phyloP scores from a whole-genome alignment of 1,284 basidiomycete genomes.

The Hypsizygus ulmarius region DNA sequence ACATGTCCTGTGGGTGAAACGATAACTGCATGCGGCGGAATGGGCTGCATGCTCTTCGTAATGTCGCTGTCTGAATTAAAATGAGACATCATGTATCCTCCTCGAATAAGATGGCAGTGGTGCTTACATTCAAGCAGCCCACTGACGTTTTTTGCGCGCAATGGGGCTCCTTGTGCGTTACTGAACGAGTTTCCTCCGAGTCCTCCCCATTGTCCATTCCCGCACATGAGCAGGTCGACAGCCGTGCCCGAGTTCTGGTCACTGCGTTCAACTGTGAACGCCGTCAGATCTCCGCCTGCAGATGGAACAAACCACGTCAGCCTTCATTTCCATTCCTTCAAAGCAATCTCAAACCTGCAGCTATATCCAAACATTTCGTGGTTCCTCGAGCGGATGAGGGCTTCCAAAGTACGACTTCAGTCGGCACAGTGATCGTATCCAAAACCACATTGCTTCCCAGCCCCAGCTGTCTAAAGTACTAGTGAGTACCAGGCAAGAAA shows the following conservation, averaged over 20 bases:
- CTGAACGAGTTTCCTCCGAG: slow-evolving; percentile 81
- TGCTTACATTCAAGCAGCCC: slow-evolving; percentile 80
- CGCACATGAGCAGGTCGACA: slow-evolving; percentile 78
- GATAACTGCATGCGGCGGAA: slow-evolving; percentile 68
- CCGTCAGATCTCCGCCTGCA: slow-evolving; percentile 72
- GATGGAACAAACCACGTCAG: slow-evolving; percentile 10
- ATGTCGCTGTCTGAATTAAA: slow-evolving; percentile 62
- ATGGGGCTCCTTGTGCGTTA: slow-evolving; percentile 71
- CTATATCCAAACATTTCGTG: slow-evolving; percentile 64
- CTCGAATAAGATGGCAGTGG: too few relatives aligned
- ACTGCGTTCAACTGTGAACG: slow-evolving; percentile 73
- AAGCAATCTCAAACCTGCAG: slow-evolving; percentile 48
- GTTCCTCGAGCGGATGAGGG: slow-evolving; percentile 51
- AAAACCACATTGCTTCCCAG: slow-evolving; percentile 69
- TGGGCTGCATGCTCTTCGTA: slow-evolving; percentile 58
- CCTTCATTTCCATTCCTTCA: not conserved
- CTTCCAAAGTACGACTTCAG: slow-evolving; percentile 77
- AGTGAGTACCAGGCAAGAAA: not conserved
- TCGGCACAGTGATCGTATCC: slow-evolving; percentile 79
- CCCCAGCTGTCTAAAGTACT: slow-evolving; percentile 67
- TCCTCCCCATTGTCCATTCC: slow-evolving; percentile 84
- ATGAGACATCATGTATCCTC: too few relatives aligned
- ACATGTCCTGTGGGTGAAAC: slow-evolving; percentile 80
- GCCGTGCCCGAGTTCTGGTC: slow-evolving; percentile 39
- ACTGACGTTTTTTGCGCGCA: slow-evolving; percentile 79